Percentiles rank a stretch among this genome's conserved stretches.
Conservation (phyloP, 164 flowering plant species). For the Chimonanthus praecox region DNA sequence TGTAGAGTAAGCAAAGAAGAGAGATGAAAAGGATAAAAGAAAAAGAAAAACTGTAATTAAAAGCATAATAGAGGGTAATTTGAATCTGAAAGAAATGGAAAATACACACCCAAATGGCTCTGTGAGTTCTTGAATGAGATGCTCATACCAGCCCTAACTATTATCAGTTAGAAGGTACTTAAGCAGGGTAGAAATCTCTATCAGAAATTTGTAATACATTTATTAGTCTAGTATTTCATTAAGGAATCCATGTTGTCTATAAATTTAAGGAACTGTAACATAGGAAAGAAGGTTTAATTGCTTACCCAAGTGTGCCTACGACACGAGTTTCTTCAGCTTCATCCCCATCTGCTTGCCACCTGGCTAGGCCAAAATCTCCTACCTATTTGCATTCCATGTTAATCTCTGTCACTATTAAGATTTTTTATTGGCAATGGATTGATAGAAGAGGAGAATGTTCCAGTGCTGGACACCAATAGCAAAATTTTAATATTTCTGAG, state of each 20-base stretch:
- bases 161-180: neutral
- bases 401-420: too few relatives aligned
- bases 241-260: neutral
- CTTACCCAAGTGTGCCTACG: conserved; percentile 38
- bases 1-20: too few relatives aligned
- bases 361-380: conserved; percentile 45
- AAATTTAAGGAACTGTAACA: neutral
- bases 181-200: neutral
- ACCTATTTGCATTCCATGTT: conserved; percentile 21
- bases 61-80: too few relatives aligned
- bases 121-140: too few relatives aligned
- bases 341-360: conserved; percentile 34
- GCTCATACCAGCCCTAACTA: neutral
- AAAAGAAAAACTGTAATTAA: too few relatives aligned
- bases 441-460: neutral
- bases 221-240: neutral
- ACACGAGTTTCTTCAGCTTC: conserved; percentile 30
- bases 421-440: too few relatives aligned
- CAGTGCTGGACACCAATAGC: neutral
- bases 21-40: too few relatives aligned
- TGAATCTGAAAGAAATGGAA: too few relatives aligned
- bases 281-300: neutral
- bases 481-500: neutral
- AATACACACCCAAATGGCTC: too few relatives aligned
- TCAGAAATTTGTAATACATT: neutral